These are phyloP conservation scores for Fomitopsis betulina DNA, from an alignment of 1,284 basidiomycete species.

Conservation along the genomic window DNA sequence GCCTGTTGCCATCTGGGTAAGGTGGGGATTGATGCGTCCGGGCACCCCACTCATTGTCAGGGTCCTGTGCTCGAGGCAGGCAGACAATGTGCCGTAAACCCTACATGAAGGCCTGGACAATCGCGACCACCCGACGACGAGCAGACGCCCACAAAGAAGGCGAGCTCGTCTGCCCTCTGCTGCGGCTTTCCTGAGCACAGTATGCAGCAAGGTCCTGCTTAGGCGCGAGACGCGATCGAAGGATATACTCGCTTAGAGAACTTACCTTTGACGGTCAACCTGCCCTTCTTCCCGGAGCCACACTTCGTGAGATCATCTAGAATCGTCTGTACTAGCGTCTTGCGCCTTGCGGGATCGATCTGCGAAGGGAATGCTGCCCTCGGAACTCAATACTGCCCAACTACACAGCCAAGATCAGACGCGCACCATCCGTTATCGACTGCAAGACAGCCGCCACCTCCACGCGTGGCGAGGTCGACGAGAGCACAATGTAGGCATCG, in stretches of 20 bases:
- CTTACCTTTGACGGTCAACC: constrained; percentile 51
- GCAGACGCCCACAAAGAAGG: too few relatives aligned
- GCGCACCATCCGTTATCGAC: constrained; percentile 43
- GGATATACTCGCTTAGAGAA: background rate
- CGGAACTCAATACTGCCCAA: constrained; percentile 1
- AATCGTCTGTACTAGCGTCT: constrained; percentile 49
- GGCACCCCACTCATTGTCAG: too few relatives aligned
- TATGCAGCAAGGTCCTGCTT: background rate
- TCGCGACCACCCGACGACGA: too few relatives aligned
- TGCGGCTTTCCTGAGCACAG: too few relatives aligned
- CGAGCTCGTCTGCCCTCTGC: too few relatives aligned
- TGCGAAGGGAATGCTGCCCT: constrained; percentile 36
- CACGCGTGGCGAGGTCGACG: constrained; percentile 37
- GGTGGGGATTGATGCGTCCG: too few relatives aligned
- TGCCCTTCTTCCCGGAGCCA: constrained; percentile 31
- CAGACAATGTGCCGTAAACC: too few relatives aligned
- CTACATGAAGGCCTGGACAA: too few relatives aligned
- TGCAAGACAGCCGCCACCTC: constrained; percentile 44
- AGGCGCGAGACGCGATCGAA: background rate
- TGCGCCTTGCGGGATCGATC: constrained; percentile 40
- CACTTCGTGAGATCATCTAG: constrained; percentile 53
- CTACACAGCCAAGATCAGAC: background rate
- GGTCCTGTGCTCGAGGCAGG: too few relatives aligned
- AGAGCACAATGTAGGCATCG: constrained; percentile 42
- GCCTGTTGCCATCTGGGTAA: too few relatives aligned